These are phyloP conservation scores for Acorus calamus DNA, from an alignment of 106 monocot species.

Conservation along the genomic window DNA sequence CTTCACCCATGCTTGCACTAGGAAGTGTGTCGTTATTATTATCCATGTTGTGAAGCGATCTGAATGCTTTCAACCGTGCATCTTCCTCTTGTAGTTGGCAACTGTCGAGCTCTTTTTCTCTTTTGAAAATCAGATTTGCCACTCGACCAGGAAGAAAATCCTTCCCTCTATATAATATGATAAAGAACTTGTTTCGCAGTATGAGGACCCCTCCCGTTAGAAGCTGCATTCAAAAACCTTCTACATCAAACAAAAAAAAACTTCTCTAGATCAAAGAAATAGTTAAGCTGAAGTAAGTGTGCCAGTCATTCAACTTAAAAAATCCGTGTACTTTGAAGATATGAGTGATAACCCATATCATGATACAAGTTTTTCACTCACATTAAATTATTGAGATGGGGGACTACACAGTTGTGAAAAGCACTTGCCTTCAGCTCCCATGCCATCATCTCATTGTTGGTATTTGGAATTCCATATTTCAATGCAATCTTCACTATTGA, in stretches of 20 bases:
- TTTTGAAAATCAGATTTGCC: slow-evolving; percentile 40
- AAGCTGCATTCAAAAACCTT: slow-evolving; percentile 62
- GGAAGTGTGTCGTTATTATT: slow-evolving; percentile 1
- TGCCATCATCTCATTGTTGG: slow-evolving; percentile 52
- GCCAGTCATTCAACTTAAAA: no score
- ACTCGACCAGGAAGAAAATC: slow-evolving; percentile 72
- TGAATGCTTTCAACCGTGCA: slow-evolving; percentile 38
- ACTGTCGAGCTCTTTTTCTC: slow-evolving; percentile 44
- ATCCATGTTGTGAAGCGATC: slow-evolving; percentile 4
- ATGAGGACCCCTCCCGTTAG: slow-evolving; percentile 89
- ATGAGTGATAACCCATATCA: no score
- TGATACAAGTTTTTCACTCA: no score
- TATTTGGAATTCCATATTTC: slow-evolving; percentile 68
- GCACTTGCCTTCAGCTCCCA: slow-evolving; percentile 70
- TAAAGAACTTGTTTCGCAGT: slow-evolving; percentile 82
- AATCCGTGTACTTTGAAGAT: no score
- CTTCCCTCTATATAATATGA: slow-evolving; percentile 89
- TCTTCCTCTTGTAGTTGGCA: slow-evolving; percentile 63
- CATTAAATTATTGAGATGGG: no score
- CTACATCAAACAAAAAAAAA: slow-evolving; percentile 31
- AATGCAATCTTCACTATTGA: slow-evolving; percentile 81
- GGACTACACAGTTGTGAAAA: no score
- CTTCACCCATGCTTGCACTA: slow-evolving; percentile 28
- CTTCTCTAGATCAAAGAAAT: slow-evolving; percentile 9
- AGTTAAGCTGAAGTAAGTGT: not conserved